Conservation (phyloP, 768 basidiomycete genomes). For the Dioszegia hungarica region DNA sequence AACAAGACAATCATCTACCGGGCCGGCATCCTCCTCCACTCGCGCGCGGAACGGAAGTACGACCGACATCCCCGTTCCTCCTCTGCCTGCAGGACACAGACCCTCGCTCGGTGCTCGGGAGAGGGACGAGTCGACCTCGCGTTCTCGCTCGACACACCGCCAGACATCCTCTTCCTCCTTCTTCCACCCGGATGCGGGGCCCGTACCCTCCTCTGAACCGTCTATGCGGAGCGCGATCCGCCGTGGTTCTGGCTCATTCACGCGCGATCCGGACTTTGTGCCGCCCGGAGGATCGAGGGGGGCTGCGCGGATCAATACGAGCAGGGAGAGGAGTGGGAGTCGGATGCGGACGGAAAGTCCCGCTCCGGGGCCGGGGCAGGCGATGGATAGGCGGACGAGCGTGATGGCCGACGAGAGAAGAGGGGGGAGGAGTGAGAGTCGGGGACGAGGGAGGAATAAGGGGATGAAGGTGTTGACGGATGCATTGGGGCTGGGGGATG, state of each 20-base stretch:
- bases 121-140: neutral
- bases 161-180: neutral
- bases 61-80: neutral
- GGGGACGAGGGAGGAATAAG: conserved; percentile 47
- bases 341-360: conserved; percentile 15
- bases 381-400: neutral
- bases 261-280: conserved; percentile 21
- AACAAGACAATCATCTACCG: neutral
- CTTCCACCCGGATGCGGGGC: neutral
- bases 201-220: too few relatives aligned
- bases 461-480: conserved; percentile 48
- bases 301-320: conserved; percentile 20
- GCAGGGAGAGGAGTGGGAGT: conserved; percentile 8
- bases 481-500: conserved; percentile 32
- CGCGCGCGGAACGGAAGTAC: neutral
- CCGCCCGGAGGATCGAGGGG: conserved; percentile 40
- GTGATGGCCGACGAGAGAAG: neutral
- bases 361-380: neutral
- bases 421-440: conserved; percentile 35
- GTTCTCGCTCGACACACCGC: neutral
- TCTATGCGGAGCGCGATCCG: neutral
- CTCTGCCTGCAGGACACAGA: neutral
- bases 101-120: neutral
- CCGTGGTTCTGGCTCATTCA: conserved; percentile 4
- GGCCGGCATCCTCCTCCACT: too few relatives aligned